Percentiles rank a stretch among this genome's conserved stretches.
Evolutionary conservation across 108 stramenopile genomes (phyloP).

Genomic region (Cyclotella baltica): DNA sequence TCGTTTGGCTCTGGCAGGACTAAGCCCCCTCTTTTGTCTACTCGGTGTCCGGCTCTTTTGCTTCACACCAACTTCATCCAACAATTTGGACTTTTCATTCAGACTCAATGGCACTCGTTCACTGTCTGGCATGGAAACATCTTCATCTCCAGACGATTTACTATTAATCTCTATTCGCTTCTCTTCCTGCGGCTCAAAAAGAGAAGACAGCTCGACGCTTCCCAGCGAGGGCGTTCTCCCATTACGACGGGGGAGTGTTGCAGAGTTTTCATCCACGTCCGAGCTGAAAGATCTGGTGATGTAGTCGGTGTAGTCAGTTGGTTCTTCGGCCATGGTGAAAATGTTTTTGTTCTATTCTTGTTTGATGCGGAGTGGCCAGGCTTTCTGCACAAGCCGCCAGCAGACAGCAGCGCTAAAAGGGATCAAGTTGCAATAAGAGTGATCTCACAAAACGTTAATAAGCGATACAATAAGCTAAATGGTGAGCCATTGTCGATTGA

Average conservation of each 20-base stretch:
- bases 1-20: constrained; percentile 1
- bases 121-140: neutral
- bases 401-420: no score
- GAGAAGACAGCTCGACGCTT: constrained; percentile 8
- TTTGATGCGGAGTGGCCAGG: neutral
- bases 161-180: neutral
- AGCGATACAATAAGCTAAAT: no score
- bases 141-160: neutral
- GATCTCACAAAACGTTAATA: no score
- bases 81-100: constrained; percentile 10
- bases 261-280: constrained; percentile 13
- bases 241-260: constrained; percentile 1
- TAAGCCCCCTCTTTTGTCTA: neutral
- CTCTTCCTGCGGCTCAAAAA: constrained; percentile 5
- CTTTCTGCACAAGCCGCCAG: no score
- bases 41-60: neutral
- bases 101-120: neutral
- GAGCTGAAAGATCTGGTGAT: neutral
- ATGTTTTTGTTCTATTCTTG: neutral
- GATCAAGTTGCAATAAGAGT: no score
- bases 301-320: neutral
- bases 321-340: constrained; percentile 6
- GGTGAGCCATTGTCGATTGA: no score
- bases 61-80: neutral
- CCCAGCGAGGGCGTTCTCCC: neutral